These are phyloP conservation scores for Adansonia grandidieri DNA, from an alignment of 441 rosid genomes.

Conservation along the genomic window DNA sequence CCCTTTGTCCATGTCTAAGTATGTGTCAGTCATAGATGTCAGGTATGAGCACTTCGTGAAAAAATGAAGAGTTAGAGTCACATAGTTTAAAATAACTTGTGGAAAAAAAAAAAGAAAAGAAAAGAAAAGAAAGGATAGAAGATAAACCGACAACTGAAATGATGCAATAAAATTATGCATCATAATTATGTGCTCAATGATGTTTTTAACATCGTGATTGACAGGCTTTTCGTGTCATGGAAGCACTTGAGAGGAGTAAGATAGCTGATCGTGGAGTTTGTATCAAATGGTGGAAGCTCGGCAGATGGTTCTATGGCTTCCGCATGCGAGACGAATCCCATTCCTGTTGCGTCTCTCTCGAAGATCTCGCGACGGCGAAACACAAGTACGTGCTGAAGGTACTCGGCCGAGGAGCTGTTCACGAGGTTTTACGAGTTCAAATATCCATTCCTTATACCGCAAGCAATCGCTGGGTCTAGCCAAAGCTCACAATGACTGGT, in stretches of 20 bases:
- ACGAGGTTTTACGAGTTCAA: constrained; percentile 67
- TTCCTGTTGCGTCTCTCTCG: constrained; percentile 50
- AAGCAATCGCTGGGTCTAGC: constrained; percentile 36
- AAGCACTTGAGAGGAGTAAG: constrained; percentile 43
- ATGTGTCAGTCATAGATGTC: too few relatives aligned
- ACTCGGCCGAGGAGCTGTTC: constrained; percentile 66
- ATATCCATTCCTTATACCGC: constrained; percentile 43
- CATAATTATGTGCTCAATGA: not conserved
- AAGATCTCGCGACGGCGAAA: constrained; percentile 46
- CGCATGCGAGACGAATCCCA: constrained; percentile 63
- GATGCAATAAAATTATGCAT: not conserved
- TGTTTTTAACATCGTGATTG: not conserved
- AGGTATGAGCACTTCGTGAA: too few relatives aligned
- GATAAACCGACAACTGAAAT: not conserved
- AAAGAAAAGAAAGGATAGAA: not conserved
- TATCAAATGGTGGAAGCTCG: constrained; percentile 74
- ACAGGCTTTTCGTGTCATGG: constrained; percentile 44
- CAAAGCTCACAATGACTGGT: constrained; percentile 25
- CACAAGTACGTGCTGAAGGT: constrained; percentile 56
- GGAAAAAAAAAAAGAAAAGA: too few relatives aligned
- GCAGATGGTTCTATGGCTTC: constrained; percentile 68
- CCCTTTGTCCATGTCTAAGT: too few relatives aligned
- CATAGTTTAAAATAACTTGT: too few relatives aligned
- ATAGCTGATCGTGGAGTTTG: constrained; percentile 58
- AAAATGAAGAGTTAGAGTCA: too few relatives aligned